Evolutionary conservation across 768 basidiomycete species (phyloP), one percentile per base, ranked within the genome.

Genomic region (Mycena alexandri): DNA sequence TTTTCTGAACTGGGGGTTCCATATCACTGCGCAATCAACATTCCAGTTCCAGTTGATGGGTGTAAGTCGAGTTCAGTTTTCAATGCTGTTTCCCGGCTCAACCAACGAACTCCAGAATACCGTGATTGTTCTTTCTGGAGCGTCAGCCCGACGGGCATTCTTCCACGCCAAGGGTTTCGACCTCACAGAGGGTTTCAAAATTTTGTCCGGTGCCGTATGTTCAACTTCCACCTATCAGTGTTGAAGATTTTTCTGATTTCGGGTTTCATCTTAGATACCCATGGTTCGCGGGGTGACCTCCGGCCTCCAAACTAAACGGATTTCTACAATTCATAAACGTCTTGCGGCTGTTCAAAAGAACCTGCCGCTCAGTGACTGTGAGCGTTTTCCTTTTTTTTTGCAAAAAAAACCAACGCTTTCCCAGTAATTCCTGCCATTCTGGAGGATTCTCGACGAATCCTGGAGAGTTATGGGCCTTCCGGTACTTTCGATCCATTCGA

Each of bases 171-270:
- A 87, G 77, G 86, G 86, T 22, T 86, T 94, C 68, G 91, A 93
- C 77, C 85, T 94, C 56, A 89, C 88, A 46, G 91, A 92, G 80
- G 92, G 91, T 7, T 93, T 92, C 83, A 91, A 89, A 73, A 86
- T 92, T 73, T 84, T 94, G 67, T 91, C 90, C 55, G 92, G 92
- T 56, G 91, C 90, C 61, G 92, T 93, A 76, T 70, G 90, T 86
- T 33, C 21, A 25, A 63, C 58, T 65, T 73, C 42, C 62, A 53
- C 64, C n/a, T n/a, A n/a, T n/a, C n/a, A n/a, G n/a, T 33, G 69
- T 67, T 46, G 7, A 55, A 73, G 75, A 67, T 66, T 53, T 57
- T 57, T 46, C 29, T 34, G 10, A 56, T 44, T 7, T 16, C n/a
- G 5, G 10, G 3, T 57, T 70, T 71, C 68, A 60, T 62, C 33